A percentile compares a stretch with the other conserved stretches of the same genome.
Evolutionary conservation across 2,329 filamentous ascomycete genomes (phyloP).

Genomic region (Chalaropsis thielavioides): DNA sequence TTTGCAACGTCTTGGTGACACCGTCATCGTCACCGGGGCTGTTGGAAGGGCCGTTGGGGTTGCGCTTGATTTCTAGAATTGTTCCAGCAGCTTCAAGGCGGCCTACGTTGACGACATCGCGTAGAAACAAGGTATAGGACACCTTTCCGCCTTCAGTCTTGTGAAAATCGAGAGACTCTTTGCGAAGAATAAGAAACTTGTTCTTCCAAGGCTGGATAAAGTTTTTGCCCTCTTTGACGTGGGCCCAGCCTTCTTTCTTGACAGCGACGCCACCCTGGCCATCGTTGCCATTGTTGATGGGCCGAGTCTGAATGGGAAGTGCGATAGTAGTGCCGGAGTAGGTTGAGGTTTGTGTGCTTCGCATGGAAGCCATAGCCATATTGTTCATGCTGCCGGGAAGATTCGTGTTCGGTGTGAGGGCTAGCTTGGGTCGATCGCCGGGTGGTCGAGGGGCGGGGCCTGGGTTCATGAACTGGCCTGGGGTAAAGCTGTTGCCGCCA

Average conservation of each 20-base stretch:
- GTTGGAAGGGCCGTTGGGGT: slow-evolving; percentile 50
- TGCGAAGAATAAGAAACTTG: slow-evolving; percentile 80
- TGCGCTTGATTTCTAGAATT: slow-evolving; percentile 84
- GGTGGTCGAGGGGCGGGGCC: slow-evolving; percentile 87
- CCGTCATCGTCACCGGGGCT: slow-evolving; percentile 69
- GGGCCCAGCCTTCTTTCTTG: slow-evolving; percentile 69
- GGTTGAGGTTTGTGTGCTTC: slow-evolving; percentile 45
- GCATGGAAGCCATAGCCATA: slow-evolving; percentile 54
- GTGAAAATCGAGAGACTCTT: slow-evolving; percentile 86
- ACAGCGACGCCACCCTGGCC: slow-evolving; percentile 55
- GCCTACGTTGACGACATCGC: slow-evolving; percentile 78
- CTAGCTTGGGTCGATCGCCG: slow-evolving; percentile 65
- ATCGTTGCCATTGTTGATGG: slow-evolving; percentile 43
- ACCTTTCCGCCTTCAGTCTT: slow-evolving; percentile 82
- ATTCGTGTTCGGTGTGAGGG: slow-evolving; percentile 61
- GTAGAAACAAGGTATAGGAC: slow-evolving; percentile 69
- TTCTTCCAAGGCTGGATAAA: slow-evolving; percentile 79
- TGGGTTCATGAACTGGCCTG: slow-evolving; percentile 82
- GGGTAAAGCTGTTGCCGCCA: slow-evolving; percentile 23
- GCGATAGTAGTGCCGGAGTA: slow-evolving; percentile 60
- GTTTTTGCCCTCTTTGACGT: slow-evolving; percentile 81
- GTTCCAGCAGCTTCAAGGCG: slow-evolving; percentile 82
- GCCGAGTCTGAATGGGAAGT: slow-evolving; percentile 51
- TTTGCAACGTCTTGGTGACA: slow-evolving; percentile 68
- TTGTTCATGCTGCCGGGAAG: slow-evolving; percentile 66